Conservation (phyloP, 2,329 filamentous ascomycete genomes). For the Fusarium papillatum region DNA sequence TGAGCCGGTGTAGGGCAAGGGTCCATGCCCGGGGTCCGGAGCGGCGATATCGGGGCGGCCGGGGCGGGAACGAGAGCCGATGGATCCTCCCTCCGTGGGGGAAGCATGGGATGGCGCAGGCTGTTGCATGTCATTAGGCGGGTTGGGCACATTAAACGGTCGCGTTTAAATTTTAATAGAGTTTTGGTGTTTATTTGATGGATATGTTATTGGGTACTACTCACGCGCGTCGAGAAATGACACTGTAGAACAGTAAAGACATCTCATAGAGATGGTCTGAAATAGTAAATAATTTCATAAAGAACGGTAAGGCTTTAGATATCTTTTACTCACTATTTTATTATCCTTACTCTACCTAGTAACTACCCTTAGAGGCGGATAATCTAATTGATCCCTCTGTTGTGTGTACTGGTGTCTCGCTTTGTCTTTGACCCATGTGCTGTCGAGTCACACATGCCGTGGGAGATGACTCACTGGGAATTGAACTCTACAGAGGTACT, state of each 20-base stretch:
- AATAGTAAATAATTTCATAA: neutral
- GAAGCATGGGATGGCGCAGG: neutral
- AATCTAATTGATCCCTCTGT: neutral
- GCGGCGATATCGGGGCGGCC: conserved; percentile 34
- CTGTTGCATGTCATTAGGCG: neutral
- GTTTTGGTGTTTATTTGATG: neutral
- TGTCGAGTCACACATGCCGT: neutral
- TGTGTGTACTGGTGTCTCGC: neutral
- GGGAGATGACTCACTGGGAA: neutral
- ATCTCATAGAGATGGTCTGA: neutral
- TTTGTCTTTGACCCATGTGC: neutral
- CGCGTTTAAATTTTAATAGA: neutral
- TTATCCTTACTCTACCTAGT: neutral
- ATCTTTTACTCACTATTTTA: neutral
- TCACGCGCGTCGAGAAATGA: neutral
- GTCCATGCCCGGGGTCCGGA: conserved; percentile 19
- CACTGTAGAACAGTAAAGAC: neutral
- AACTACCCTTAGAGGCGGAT: neutral
- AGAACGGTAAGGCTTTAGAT: neutral
- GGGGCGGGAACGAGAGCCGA: conserved; percentile 13
- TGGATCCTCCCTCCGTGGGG: neutral
- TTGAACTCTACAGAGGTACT: neutral
- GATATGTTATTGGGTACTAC: neutral
- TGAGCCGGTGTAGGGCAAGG: conserved; percentile 24
- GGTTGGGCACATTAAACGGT: neutral